Evolutionary conservation across 2,329 filamentous ascomycete species (phyloP).

Genomic region (Waltergamsia citrina): DNA sequence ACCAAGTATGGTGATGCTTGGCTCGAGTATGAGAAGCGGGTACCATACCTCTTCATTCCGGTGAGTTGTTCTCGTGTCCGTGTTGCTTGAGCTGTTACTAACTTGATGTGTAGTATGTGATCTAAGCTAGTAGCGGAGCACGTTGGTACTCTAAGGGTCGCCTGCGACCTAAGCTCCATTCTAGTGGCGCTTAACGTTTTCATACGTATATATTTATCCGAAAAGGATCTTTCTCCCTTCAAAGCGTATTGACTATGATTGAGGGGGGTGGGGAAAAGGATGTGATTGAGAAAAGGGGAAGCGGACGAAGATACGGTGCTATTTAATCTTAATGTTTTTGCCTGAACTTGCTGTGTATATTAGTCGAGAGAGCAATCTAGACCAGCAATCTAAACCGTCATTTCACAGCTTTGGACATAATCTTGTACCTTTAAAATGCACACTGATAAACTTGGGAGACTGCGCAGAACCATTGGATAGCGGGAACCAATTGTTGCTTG

Average conservation of each 20-base stretch:
- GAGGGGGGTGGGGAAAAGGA: not conserved
- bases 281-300: not conserved
- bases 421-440: too few species aligned
- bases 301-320: not conserved
- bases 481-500: not conserved
- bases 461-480: not conserved
- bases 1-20: constrained; percentile 76
- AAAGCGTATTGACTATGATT: not conserved
- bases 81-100: not conserved
- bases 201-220: not conserved
- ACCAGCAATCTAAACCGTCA: too few species aligned
- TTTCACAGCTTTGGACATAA: too few species aligned
- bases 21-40: constrained; percentile 67
- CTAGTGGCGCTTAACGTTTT: too few species aligned
- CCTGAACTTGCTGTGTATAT: too few species aligned
- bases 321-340: too few species aligned
- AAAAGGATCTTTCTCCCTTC: not conserved
- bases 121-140: too few species aligned
- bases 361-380: too few species aligned
- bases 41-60: constrained; percentile 80
- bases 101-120: constrained; percentile 24
- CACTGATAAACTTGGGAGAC: too few species aligned
- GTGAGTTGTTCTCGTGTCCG: constrained; percentile 20
- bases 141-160: too few species aligned
- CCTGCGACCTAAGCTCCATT: too few species aligned